Conservation (phyloP, 2,329 filamentous ascomycete genomes). For the Ophiostoma australiae region DNA sequence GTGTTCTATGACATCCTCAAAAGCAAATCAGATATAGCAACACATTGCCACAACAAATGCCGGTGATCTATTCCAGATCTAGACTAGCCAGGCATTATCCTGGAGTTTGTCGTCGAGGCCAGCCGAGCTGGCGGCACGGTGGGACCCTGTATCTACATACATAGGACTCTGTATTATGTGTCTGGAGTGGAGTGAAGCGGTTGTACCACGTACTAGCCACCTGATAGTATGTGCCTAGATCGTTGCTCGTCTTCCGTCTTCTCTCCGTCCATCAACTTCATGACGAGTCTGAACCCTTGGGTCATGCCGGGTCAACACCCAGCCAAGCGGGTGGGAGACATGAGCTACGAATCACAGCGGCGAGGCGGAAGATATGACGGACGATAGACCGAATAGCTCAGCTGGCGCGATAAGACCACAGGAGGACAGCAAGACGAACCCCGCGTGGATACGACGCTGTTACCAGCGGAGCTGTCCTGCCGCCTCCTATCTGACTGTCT, state of each 20-base stretch:
- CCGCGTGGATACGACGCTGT: slow-evolving; percentile 6
- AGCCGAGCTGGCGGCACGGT: neutral
- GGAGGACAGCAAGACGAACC: neutral
- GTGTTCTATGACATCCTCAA: too few relatives aligned
- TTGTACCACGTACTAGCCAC: neutral
- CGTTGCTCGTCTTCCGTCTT: neutral
- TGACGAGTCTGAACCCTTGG: slow-evolving; percentile 9
- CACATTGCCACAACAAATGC: neutral
- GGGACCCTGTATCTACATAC: neutral
- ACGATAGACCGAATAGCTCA: neutral
- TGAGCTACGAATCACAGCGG: neutral
- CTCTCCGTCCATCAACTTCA: neutral
- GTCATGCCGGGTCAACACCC: neutral
- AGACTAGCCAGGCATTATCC: neutral
- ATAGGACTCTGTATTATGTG: neutral
- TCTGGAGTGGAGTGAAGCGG: neutral
- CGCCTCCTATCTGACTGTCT: neutral
- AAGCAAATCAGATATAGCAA: neutral
- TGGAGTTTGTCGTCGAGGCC: neutral
- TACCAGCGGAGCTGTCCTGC: neutral
- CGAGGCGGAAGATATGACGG: neutral
- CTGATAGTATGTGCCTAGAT: neutral
- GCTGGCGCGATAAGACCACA: neutral
- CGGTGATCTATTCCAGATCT: neutral
- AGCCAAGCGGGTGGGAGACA: neutral